These are phyloP conservation scores for Euphrasia confusa DNA, from an alignment of 257 asterid species.

Conservation along the genomic window DNA sequence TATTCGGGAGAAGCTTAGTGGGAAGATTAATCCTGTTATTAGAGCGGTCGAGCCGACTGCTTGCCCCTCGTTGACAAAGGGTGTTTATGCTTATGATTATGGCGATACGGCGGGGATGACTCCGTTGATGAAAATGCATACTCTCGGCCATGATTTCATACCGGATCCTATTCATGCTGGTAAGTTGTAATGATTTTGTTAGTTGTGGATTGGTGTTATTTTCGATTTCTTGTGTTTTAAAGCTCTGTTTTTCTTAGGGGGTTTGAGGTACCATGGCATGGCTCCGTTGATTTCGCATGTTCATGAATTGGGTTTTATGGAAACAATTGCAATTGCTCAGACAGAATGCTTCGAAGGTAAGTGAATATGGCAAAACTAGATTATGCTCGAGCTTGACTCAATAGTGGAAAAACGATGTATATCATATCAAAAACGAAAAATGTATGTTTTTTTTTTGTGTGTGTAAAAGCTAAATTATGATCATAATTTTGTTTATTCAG, in stretches of 20 bases:
- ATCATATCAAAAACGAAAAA: neutral
- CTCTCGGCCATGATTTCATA: slow-evolving; percentile 90
- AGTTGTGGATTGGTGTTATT: neutral
- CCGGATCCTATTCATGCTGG: slow-evolving; percentile 97
- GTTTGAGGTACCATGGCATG: slow-evolving; percentile 94
- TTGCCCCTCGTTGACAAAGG: slow-evolving; percentile 90
- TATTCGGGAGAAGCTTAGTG: slow-evolving; percentile 72
- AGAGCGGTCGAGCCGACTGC: slow-evolving; percentile 92
- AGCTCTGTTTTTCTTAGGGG: slow-evolving; percentile 42
- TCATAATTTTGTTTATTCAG: slow-evolving; percentile 28
- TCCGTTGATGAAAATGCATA: slow-evolving; percentile 97
- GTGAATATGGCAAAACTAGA: no score
- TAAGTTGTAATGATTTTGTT: slow-evolving; percentile 16
- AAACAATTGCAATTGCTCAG: slow-evolving; percentile 77
- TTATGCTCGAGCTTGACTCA: no score
- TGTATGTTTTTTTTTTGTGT: no score
- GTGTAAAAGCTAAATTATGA: neutral
- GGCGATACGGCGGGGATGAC: slow-evolving; percentile 98
- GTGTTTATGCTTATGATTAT: slow-evolving; percentile 80
- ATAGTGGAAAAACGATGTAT: neutral
- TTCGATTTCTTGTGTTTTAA: neutral
- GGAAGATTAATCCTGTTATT: slow-evolving; percentile 63
- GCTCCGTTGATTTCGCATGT: slow-evolving; percentile 90
- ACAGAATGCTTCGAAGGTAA: slow-evolving; percentile 84
- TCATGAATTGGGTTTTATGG: slow-evolving; percentile 69